A percentile compares a stretch with the other conserved stretches of the same genome.
Evolutionary conservation across 2,329 filamentous ascomycete genomes (phyloP).

Genomic region (Neopestalotiopsis sp.): DNA sequence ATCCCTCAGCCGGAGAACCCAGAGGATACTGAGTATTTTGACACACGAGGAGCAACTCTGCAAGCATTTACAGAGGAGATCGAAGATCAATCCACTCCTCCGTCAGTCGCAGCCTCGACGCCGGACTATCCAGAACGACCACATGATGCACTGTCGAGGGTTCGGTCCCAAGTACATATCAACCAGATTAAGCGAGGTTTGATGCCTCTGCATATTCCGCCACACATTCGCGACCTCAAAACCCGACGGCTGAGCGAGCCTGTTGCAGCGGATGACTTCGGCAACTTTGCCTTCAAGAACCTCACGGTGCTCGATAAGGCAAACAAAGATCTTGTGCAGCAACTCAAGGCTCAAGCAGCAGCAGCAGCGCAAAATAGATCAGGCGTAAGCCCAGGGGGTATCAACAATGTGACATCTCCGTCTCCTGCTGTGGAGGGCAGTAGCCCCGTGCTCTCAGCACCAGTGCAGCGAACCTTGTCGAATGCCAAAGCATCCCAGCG

Average conservation of each 20-base stretch:
- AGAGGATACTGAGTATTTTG: constrained; percentile 98
- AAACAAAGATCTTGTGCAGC: constrained; percentile 98
- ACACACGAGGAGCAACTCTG: constrained; percentile 86
- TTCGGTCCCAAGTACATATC: constrained; percentile 74
- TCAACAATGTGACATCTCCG: constrained; percentile 57
- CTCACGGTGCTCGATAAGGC: constrained; percentile 94
- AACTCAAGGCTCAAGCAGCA: constrained; percentile 88
- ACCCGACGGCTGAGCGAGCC: constrained; percentile 90
- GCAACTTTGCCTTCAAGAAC: constrained; percentile 96
- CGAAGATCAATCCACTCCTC: constrained; percentile 83
- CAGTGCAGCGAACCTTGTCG: constrained; percentile 81
- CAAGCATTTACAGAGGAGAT: constrained; percentile 94
- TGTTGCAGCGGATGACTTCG: constrained; percentile 88
- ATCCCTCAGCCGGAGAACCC: constrained; percentile 91
- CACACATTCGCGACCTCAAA: constrained; percentile 91
- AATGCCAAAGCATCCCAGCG: constrained; percentile 77
- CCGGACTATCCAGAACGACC: constrained; percentile 86
- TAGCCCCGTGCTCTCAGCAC: constrained; percentile 81
- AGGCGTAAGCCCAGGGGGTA: constrained; percentile 48
- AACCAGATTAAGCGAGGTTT: constrained; percentile 87
- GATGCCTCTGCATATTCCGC: constrained; percentile 95
- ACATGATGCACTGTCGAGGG: constrained; percentile 90
- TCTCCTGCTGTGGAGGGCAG: constrained; percentile 81
- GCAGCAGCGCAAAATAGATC: constrained; percentile 68
- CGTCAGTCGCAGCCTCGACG: constrained; percentile 62